Evolutionary conservation across 1,139 yeast genomes (phyloP).

Genomic region (Candida neerlandica): DNA sequence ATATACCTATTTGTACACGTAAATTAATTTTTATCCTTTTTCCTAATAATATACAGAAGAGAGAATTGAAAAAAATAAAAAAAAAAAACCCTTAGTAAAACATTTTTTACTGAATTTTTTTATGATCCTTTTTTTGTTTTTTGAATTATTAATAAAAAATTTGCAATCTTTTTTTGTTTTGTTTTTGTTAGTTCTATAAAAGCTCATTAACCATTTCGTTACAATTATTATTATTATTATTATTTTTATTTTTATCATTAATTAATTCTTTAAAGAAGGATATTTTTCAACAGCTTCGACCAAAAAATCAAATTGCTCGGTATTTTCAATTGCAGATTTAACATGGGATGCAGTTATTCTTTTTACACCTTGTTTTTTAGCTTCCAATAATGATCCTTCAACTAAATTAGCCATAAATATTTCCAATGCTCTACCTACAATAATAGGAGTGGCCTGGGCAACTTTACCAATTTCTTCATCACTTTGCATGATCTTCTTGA

Average conservation of each 20-base stretch:
- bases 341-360: conserved; percentile 84
- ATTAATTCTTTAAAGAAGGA: conserved; percentile 41
- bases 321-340: conserved; percentile 78
- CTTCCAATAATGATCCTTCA: conserved; percentile 79
- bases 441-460: conserved; percentile 97
- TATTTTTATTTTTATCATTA: conserved; percentile 9
- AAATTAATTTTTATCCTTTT: not conserved
- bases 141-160: not conserved
- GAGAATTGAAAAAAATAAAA: conserved; percentile 1
- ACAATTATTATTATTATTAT: too few relatives aligned
- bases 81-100: not conserved
- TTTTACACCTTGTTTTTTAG: conserved; percentile 73
- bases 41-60: not conserved
- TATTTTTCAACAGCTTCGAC: conserved; percentile 73
- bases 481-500: conserved; percentile 94
- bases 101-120: not conserved
- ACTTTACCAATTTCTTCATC: conserved; percentile 99
- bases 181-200: not conserved
- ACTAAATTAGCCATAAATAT: conserved; percentile 88
- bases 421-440: conserved; percentile 93
- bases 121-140: not conserved
- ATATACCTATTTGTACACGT: not conserved
- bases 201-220: conserved; percentile 1
- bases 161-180: not conserved
- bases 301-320: conserved; percentile 91